A percentile compares a stretch with the other conserved stretches of the same genome.
These are phyloP conservation scores for Curvularia hawaiiensis DNA, from an alignment of 2,329 filamentous ascomycete genomes.

Conservation along the genomic window DNA sequence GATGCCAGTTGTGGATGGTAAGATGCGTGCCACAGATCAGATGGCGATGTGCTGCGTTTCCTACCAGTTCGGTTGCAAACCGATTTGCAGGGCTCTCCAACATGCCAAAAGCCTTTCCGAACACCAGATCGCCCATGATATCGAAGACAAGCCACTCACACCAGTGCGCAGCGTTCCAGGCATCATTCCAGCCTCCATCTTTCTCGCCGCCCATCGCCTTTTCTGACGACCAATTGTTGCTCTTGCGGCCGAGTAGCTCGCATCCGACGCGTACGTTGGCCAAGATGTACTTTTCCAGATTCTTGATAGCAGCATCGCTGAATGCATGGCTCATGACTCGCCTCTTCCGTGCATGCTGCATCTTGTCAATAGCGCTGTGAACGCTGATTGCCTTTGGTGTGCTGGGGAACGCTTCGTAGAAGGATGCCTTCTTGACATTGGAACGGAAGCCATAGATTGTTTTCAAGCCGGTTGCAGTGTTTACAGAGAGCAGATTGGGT, in stretches of 20 bases:
- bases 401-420: constrained; percentile 55
- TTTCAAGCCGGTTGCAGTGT: constrained; percentile 62
- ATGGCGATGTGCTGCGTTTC: constrained; percentile 53
- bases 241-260: constrained; percentile 38
- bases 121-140: constrained; percentile 57
- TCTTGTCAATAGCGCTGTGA: constrained; percentile 53
- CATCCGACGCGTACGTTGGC: constrained; percentile 51
- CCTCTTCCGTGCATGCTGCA: constrained; percentile 54
- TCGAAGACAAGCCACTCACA: constrained; percentile 56
- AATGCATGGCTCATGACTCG: constrained; percentile 55
- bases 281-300: constrained; percentile 53
- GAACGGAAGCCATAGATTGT: constrained; percentile 56
- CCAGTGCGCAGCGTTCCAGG: constrained; percentile 53
- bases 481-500: constrained; percentile 78
- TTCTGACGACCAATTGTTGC: constrained; percentile 9
- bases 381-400: constrained; percentile 51
- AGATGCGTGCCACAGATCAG: constrained; percentile 52
- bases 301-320: constrained; percentile 52
- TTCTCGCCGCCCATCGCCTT: constrained; percentile 16
- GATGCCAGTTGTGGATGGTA: constrained; percentile 50
- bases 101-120: constrained; percentile 54
- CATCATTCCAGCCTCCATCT: constrained; percentile 48
- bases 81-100: constrained; percentile 49
- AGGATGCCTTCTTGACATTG: constrained; percentile 56
- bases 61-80: constrained; percentile 50